Base-by-base conservation (phyloP, 2,329 filamentous ascomycete species). In the Helotiales sp. region DNA sequence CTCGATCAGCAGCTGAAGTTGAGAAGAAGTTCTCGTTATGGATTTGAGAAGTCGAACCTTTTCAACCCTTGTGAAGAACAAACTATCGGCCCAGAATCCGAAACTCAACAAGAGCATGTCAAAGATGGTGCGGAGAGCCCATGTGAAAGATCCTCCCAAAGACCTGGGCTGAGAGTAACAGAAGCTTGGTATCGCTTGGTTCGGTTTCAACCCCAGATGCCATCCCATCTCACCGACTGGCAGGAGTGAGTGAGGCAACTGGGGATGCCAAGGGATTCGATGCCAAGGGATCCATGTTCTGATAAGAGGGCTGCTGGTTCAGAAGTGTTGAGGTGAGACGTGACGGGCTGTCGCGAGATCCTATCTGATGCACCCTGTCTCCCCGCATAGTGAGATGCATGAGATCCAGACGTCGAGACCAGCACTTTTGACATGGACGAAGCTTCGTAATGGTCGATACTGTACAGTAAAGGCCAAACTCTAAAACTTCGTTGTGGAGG, bases 161-260 rank as follows among this genome's bases (percentile, higher is more conserved):
- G n/a, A 57, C 30, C 32, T 24, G 30, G 54, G n/a, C 26, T 57
- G 54, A 32, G 20, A 20, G n/a, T n/a, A 32, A 10, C 17, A 4
- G 52, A 40, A 54, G 45, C 60, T 40, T 37, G 57, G 57, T 45
- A 52, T 40, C 26, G 47, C 50, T 52, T 50, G 45, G 45, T 54
- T 52, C 45, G 32, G 60, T 62, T 50, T 62, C 60, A 62, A 52
- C 60, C 22, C 50, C 47, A 43, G 50, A 43, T 54, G 60, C 6
- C 60, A 62, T 50, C 58, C 54, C 15, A 40, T 37, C 2, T 8
- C 15, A 32, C 22, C 22, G 15, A 61, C 5, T 62, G 28, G 17
- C 52, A 57, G 2, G 15, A 30, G 1, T 34, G 11, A 34, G 30
- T 34, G 40, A 7, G 40, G 40, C n/a, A 20, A 37, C 30, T 24